Conservation (phyloP, 2,329 filamentous ascomycete genomes). For the Pezicula radicicola region DNA sequence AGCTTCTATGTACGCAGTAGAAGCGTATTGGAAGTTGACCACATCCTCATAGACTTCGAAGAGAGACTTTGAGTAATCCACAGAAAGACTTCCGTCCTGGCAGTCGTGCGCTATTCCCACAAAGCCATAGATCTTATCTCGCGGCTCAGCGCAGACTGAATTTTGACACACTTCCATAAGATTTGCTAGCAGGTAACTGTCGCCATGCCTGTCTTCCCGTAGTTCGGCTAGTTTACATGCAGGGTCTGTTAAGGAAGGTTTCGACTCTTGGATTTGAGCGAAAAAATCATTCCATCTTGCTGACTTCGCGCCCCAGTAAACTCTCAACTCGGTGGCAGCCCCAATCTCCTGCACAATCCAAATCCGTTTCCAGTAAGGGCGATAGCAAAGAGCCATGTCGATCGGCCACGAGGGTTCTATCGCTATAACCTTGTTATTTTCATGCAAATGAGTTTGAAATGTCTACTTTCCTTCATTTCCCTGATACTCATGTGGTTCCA, state of each 20-base stretch:
- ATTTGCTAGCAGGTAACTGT: not conserved
- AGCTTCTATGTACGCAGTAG: not conserved
- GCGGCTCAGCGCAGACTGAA: not conserved
- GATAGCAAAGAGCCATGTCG: not conserved
- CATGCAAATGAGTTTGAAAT: not conserved
- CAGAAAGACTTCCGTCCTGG: not conserved
- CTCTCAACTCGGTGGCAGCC: not conserved
- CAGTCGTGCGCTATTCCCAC: not conserved
- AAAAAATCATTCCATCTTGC: not conserved
- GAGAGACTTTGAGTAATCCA: not conserved
- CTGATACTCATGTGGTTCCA: no score
- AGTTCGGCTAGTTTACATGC: not conserved
- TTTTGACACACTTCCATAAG: not conserved
- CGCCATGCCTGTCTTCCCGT: not conserved
- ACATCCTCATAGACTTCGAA: not conserved
- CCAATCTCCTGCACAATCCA: slow-evolving; percentile 3
- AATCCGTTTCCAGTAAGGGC: slow-evolving; percentile 1
- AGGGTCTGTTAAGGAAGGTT: not conserved
- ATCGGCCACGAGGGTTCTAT: not conserved
- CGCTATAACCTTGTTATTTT: not conserved
- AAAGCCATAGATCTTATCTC: not conserved
- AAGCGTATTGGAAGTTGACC: not conserved
- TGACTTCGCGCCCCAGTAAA: not conserved
- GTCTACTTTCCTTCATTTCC: not conserved
- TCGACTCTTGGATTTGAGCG: not conserved